These are phyloP conservation scores for Russula foetens DNA, from an alignment of 768 basidiomycete species.

Conservation along the genomic window DNA sequence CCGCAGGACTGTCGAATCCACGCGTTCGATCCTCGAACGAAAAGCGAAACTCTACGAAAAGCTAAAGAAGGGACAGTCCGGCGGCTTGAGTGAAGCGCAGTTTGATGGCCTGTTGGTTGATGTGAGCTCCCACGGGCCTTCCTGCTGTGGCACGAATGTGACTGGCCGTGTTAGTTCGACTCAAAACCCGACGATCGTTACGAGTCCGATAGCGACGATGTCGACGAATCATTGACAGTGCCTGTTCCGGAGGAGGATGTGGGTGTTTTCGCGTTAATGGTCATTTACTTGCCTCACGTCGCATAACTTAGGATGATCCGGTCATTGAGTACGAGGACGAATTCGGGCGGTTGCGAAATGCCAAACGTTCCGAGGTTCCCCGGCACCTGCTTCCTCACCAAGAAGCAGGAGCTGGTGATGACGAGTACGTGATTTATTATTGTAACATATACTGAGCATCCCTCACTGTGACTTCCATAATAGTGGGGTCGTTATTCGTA, in stretches of 20 bases:
- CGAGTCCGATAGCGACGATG: slow-evolving; percentile 66
- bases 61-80: slow-evolving; percentile 66
- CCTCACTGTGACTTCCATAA: neutral
- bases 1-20: slow-evolving; percentile 63
- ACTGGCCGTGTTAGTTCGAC: slow-evolving; percentile 50
- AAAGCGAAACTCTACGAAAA: slow-evolving; percentile 81
- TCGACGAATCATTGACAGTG: slow-evolving; percentile 67
- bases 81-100: slow-evolving; percentile 68
- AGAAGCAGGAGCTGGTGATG: slow-evolving; percentile 7
- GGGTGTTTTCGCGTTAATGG: slow-evolving; percentile 11
- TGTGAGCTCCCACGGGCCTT: slow-evolving; percentile 36
- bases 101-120: slow-evolving; percentile 68
- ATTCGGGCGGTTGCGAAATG: slow-evolving; percentile 69
- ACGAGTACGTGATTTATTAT: slow-evolving; percentile 27
- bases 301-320: slow-evolving; percentile 62
- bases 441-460: neutral
- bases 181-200: slow-evolving; percentile 44
- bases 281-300: neutral
- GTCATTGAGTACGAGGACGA: slow-evolving; percentile 83
- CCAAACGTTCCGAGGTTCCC: slow-evolving; percentile 68
- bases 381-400: slow-evolving; percentile 42
- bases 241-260: slow-evolving; percentile 42
- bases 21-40: slow-evolving; percentile 60
- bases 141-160: neutral
- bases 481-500: slow-evolving; percentile 19